phyloP scores from a whole-genome alignment of 2,329 filamentous ascomycete genomes.

The Aureobasidium sp. region DNA sequence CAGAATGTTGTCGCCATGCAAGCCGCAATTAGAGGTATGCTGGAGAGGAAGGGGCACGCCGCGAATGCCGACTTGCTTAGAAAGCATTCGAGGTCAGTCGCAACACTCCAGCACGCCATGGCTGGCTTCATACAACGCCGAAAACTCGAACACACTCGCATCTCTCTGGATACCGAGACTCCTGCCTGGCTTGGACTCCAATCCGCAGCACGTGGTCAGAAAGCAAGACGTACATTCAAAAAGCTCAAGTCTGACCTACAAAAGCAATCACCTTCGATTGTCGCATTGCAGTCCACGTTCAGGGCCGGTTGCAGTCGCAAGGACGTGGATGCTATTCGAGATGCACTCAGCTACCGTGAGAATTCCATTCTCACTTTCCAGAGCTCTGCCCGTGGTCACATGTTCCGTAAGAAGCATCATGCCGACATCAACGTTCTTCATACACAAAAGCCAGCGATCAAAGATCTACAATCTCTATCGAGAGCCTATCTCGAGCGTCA shows the following conservation, averaged over 20 bases:
- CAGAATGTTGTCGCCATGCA: constrained; percentile 47
- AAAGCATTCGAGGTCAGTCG: constrained; percentile 32
- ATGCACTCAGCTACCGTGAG: constrained; percentile 37
- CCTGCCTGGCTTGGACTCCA: constrained; percentile 11
- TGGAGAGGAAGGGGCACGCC: constrained; percentile 40
- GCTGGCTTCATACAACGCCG: constrained; percentile 33
- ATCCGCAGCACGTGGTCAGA: constrained; percentile 11
- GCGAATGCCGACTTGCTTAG: constrained; percentile 42
- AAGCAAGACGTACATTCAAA: neutral
- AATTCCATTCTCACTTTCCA: constrained; percentile 41
- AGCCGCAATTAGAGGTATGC: constrained; percentile 53
- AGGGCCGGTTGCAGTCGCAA: constrained; percentile 23
- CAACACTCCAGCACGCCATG: constrained; percentile 32
- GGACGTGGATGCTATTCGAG: constrained; percentile 13
- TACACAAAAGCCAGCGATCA: constrained; percentile 48
- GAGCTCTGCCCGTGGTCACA: constrained; percentile 41
- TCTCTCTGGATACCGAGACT: neutral
- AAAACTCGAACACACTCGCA: neutral
- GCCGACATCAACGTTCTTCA: constrained; percentile 46
- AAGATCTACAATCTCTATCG: constrained; percentile 56
- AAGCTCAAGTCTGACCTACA: constrained; percentile 8
- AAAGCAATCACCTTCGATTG: constrained; percentile 10
- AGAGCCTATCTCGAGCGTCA: constrained; percentile 59
- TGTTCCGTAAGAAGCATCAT: constrained; percentile 35
- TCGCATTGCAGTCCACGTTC: constrained; percentile 33